Conservation (phyloP, 192 early-diverging fungal species). For the Chytriomyces sp. region DNA sequence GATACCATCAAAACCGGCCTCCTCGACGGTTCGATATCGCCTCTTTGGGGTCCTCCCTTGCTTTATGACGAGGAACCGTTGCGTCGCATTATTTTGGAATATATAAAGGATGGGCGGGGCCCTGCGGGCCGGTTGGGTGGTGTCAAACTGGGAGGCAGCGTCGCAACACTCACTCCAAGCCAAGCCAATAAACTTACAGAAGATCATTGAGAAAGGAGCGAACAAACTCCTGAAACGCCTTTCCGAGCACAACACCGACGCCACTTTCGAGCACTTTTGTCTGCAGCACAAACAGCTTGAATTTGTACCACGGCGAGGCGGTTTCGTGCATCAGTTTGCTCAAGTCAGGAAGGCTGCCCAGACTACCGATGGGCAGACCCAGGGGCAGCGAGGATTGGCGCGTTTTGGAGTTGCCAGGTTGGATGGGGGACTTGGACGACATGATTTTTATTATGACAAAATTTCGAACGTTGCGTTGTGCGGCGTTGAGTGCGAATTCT, state of each 20-base stretch:
- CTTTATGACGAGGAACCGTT: conserved; percentile 26
- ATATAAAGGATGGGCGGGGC: not conserved
- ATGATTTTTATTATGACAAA: too few relatives aligned
- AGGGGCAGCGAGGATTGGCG: too few relatives aligned
- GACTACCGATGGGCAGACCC: too few relatives aligned
- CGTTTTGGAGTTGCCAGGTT: too few relatives aligned
- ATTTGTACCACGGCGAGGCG: conserved; percentile 25
- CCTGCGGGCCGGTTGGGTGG: too few relatives aligned
- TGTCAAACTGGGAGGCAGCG: not conserved
- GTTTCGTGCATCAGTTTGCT: too few relatives aligned
- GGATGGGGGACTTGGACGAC: too few relatives aligned
- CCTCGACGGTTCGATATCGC: conserved; percentile 21
- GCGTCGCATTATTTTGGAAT: too few relatives aligned
- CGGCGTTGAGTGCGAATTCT: too few relatives aligned
- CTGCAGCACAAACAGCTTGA: conserved; percentile 35
- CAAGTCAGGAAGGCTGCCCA: too few relatives aligned
- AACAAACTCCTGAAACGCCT: conserved; percentile 34
- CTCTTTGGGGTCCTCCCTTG: conserved; percentile 20
- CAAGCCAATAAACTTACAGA: conserved; percentile 2
- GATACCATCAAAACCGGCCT: conserved; percentile 23
- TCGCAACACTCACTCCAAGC: not conserved
- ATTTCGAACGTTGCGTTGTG: too few relatives aligned
- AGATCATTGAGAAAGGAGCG: conserved; percentile 36
- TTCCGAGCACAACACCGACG: conserved; percentile 33
- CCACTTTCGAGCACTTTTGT: conserved; percentile 34